phyloP scores from a whole-genome alignment of 495 filamentous ascomycete species.

The Podospora didyma region DNA sequence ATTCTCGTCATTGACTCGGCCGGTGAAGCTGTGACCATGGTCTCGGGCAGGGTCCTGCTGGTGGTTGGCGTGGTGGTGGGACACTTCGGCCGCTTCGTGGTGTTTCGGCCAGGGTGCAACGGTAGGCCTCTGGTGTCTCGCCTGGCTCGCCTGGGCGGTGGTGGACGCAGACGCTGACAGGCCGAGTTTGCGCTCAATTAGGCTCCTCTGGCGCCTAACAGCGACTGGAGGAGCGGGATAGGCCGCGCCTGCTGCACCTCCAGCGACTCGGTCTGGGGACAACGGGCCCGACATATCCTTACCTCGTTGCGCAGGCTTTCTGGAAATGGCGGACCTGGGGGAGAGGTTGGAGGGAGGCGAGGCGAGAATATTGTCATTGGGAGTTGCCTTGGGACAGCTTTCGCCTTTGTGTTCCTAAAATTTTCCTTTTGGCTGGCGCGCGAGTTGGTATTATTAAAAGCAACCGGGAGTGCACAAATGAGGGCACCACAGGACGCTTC shows the following conservation, averaged over 20 bases:
- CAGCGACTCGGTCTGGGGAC: not conserved
- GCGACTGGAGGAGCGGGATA: not conserved
- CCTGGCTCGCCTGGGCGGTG: slow-evolving; percentile 1
- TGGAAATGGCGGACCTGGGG: not conserved
- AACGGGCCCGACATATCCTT: not conserved
- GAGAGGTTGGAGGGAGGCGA: not conserved
- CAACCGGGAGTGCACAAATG: not conserved
- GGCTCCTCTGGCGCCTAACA: slow-evolving; percentile 8
- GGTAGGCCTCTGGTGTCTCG: slow-evolving; percentile 20
- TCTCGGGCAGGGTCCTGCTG: slow-evolving; percentile 9
- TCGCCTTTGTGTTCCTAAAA: not conserved
- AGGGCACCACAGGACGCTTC: not conserved
- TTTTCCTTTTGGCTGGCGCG: not conserved
- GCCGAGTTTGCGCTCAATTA: slow-evolving; percentile 17
- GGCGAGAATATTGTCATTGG: slow-evolving; percentile 3
- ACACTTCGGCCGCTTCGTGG: slow-evolving; percentile 14
- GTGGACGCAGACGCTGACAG: slow-evolving; percentile 16
- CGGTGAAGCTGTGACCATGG: slow-evolving; percentile 13
- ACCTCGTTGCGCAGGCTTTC: not conserved
- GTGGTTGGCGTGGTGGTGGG: slow-evolving; percentile 23
- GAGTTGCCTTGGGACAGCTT: not conserved
- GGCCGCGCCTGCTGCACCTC: not conserved
- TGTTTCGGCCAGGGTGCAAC: slow-evolving; percentile 30
- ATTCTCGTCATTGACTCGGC: slow-evolving; percentile 22
- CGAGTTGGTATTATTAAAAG: not conserved